A percentile compares a stretch with the other conserved stretches of the same genome.
phyloP scores from a whole-genome alignment of 139 green algal genomes.

The Nannochloris sp. region DNA sequence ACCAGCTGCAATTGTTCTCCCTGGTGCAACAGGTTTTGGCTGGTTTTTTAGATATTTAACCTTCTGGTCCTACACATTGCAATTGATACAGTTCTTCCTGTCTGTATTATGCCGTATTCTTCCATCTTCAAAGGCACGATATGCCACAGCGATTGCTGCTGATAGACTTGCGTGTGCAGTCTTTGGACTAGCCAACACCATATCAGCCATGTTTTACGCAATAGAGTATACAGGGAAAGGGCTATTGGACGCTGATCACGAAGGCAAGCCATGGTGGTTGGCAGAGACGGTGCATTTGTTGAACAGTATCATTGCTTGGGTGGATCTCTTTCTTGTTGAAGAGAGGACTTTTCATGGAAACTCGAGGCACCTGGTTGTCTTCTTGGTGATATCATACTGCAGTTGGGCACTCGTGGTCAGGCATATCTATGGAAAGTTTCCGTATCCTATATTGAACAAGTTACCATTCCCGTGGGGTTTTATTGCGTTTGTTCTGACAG shows the following conservation, averaged over 20 bases:
- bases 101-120: conserved; percentile 26
- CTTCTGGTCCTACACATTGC: conserved; percentile 61
- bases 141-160: conserved; percentile 12
- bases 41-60: conserved; percentile 77
- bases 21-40: conserved; percentile 54
- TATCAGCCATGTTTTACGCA: conserved; percentile 58
- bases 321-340: conserved; percentile 38
- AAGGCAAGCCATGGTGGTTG: conserved; percentile 48
- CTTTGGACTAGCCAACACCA: conserved; percentile 57
- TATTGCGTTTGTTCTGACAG: conserved; percentile 12
- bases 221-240: conserved; percentile 43
- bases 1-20: conserved; percentile 36
- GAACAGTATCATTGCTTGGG: conserved; percentile 49
- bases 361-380: conserved; percentile 22
- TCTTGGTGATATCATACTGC: conserved; percentile 25
- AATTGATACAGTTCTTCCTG: conserved; percentile 40
- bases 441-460: conserved; percentile 61
- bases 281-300: conserved; percentile 42
- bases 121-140: conserved; percentile 19
- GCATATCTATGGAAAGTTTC: conserved; percentile 35
- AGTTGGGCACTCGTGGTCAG: conserved; percentile 30
- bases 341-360: conserved; percentile 27
- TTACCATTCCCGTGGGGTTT: conserved; percentile 33
- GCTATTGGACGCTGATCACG: conserved; percentile 42
- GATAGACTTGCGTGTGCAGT: conserved; percentile 53